A percentile compares a stretch with the other conserved stretches of the same genome.
Conservation (phyloP, 1,284 basidiomycete genomes). For the Clitocybe nebularis region DNA sequence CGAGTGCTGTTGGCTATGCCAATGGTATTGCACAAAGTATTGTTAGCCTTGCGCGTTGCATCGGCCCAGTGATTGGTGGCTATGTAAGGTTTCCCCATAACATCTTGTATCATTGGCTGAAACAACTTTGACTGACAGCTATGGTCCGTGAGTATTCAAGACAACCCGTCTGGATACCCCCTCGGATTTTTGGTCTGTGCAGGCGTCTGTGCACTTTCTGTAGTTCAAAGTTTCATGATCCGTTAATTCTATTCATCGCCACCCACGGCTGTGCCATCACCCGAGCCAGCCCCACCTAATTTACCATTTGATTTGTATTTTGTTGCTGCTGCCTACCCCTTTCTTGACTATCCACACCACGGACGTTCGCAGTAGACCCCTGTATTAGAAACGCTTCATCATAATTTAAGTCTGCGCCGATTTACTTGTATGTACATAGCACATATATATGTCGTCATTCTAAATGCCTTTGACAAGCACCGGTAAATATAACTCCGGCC, state of each 20-base stretch:
- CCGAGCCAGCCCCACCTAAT: too few relatives aligned
- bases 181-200: constrained; percentile 70
- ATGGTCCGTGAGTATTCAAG: constrained; percentile 71
- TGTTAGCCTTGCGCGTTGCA: constrained; percentile 74
- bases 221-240: constrained; percentile 73
- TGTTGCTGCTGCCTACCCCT: too few relatives aligned
- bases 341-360: too few relatives aligned
- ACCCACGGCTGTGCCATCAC: too few relatives aligned
- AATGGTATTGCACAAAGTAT: constrained; percentile 83
- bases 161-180: constrained; percentile 66
- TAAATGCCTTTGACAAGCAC: too few relatives aligned
- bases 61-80: constrained; percentile 76
- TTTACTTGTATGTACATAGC: too few relatives aligned
- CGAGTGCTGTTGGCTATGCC: constrained; percentile 68
- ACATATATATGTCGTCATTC: too few relatives aligned
- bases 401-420: too few relatives aligned
- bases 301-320: too few relatives aligned
- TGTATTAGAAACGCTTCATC: too few relatives aligned
- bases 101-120: constrained; percentile 8
- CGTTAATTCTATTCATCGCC: constrained; percentile 45
- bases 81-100: constrained; percentile 47
- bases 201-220: constrained; percentile 52
- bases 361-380: too few relatives aligned
- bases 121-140: constrained; percentile 40
- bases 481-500: too few relatives aligned